A percentile compares a stretch with the other conserved stretches of the same genome.
Conservation (phyloP, 2,329 filamentous ascomycete genomes). For the Nemania sp. region DNA sequence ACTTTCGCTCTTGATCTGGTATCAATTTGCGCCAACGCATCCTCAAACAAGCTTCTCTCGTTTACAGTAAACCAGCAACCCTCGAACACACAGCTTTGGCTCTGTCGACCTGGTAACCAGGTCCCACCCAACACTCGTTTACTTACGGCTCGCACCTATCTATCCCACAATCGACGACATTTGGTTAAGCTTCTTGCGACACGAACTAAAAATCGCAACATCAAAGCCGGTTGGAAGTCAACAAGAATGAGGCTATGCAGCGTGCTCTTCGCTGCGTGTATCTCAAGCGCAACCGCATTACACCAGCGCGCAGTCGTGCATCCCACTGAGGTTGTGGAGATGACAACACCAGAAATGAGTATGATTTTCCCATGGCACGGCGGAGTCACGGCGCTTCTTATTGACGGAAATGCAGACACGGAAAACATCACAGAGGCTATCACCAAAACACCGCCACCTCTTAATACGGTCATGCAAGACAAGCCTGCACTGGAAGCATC, state of each 20-base stretch:
- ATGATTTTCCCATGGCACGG: constrained; percentile 17
- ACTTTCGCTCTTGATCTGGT: background rate
- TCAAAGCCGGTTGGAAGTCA: background rate
- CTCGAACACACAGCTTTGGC: too few species aligned
- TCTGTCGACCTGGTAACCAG: background rate
- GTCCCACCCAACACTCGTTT: background rate
- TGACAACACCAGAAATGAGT: constrained; percentile 21
- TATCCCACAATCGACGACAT: constrained; percentile 1
- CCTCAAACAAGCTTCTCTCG: background rate
- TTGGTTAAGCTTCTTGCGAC: constrained; percentile 9
- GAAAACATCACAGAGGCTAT: constrained; percentile 31
- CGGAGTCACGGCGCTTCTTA: background rate
- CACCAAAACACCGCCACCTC: constrained; percentile 24
- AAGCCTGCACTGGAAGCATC: constrained; percentile 38
- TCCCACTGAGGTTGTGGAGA: constrained; percentile 23
- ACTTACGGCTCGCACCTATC: constrained; percentile 14
- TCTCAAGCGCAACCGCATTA: constrained; percentile 23
- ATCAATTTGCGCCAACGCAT: constrained; percentile 14
- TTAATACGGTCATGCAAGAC: constrained; percentile 30
- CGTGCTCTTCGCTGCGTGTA: constrained; percentile 22
- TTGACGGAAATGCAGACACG: constrained; percentile 16
- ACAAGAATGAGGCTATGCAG: constrained; percentile 32
- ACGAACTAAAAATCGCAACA: background rate
- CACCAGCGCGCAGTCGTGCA: constrained; percentile 30
- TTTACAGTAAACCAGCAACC: constrained; percentile 12